Percentiles rank a stretch among this genome's conserved stretches.
phyloP scores from a whole-genome alignment of 495 filamentous ascomycete species.

The Tirmania nivea region DNA sequence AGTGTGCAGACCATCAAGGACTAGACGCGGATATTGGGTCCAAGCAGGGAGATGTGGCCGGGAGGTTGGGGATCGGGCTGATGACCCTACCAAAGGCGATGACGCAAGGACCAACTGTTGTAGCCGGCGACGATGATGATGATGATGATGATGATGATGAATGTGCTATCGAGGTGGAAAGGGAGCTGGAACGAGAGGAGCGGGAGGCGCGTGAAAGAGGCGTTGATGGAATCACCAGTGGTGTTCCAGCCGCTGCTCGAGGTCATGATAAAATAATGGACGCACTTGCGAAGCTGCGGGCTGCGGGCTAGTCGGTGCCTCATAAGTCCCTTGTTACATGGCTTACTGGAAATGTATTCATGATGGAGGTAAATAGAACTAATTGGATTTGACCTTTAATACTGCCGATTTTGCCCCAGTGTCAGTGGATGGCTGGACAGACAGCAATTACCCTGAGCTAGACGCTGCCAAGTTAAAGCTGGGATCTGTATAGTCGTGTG shows the following conservation, averaged over 20 bases:
- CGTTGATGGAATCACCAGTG: neutral
- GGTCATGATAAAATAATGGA: constrained; percentile 33
- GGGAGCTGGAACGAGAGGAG: constrained; percentile 17
- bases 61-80: constrained; percentile 23
- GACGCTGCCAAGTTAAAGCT: too few species aligned
- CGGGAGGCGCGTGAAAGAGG: constrained; percentile 1
- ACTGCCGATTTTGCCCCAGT: too few species aligned
- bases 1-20: neutral
- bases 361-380: too few species aligned
- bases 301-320: neutral
- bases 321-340: too few species aligned
- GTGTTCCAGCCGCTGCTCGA: constrained; percentile 10
- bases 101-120: constrained; percentile 6
- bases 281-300: constrained; percentile 33
- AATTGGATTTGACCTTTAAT: too few species aligned
- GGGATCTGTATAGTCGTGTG: too few species aligned
- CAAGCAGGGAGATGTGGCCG: constrained; percentile 17
- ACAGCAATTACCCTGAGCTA: too few species aligned
- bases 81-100: constrained; percentile 13
- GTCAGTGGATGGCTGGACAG: too few species aligned
- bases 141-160: constrained; percentile 25
- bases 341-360: too few species aligned
- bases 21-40: neutral
- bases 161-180: constrained; percentile 27
- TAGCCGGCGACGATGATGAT: constrained; percentile 3